Evolutionary conservation across 139 green algal species (phyloP), one percentile per base, ranked within the genome.

Genomic region (Trebouxia sp.): DNA sequence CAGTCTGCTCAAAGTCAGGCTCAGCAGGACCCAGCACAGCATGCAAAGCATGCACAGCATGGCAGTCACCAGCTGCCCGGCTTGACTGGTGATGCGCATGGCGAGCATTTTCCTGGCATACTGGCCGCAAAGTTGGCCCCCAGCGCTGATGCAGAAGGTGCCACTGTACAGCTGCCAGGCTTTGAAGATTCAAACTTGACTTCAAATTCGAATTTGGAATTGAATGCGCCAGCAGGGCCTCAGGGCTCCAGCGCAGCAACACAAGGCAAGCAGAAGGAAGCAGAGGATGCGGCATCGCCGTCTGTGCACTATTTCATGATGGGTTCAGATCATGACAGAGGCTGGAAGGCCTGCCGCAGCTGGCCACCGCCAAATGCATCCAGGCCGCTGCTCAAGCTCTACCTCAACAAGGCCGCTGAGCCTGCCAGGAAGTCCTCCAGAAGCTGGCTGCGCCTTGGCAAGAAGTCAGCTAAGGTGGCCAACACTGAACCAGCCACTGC

Each of bases 251-350:
- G n/a, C n/a, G n/a, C n/a, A n/a, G n/a, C n/a, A n/a, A n/a, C 62
- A 45, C 4, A 12, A 28, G 12, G 0, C 8, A 0, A 7, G n/a
- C 5, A 72, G 32, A 81, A 65, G 26, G 37, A 62, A 53, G 38
- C 35, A 5, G 17, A 65, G 11, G 78, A 67, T 24, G 45, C 51
- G 37, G 76, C 38, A 15, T 51, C 20, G 32, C 30, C 55, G 2
- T 38, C 70, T 0, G 80, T 84, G 41, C 80, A 79, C 53, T 84
- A 79, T 51, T 84, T 69, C 32, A 76, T 84, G 35, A 84, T 84
- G 80, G 80, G 80, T 6, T 32, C 6, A 10, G 9, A 53, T 26
- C 12, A 28, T 22, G 14, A 43, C 12, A 42, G 62, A 3, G 28
- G 45, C 28, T 82, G 78, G 78, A 38, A 78, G 30, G 65, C 39